Evolutionary conservation across 495 filamentous ascomycete genomes (phyloP).

Genomic region (Sphaerosporella brunnea): DNA sequence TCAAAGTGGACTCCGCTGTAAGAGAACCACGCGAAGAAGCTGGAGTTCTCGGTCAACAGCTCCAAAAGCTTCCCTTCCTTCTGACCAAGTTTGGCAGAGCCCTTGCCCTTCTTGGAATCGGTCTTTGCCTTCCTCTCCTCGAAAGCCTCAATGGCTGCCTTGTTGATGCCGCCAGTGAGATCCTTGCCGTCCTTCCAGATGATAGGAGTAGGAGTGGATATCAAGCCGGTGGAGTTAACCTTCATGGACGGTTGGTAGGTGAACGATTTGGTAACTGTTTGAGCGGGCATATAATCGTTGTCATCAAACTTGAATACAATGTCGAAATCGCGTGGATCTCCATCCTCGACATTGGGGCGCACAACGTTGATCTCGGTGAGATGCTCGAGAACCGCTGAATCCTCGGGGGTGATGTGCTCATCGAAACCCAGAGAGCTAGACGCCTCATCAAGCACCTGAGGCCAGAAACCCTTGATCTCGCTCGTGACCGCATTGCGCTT

Average conservation of each 20-base stretch:
- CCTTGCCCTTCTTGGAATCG: conserved; percentile 1
- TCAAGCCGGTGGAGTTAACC: conserved; percentile 40
- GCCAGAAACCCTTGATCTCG: conserved; percentile 71
- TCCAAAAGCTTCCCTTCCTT: conserved; percentile 36
- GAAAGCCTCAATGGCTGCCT: conserved; percentile 47
- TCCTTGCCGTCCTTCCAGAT: conserved; percentile 77
- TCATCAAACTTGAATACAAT: conserved; percentile 43
- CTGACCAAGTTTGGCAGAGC: conserved; percentile 16
- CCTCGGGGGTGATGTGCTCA: conserved; percentile 60
- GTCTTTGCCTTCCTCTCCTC: conserved; percentile 31
- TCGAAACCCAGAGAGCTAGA: conserved; percentile 53
- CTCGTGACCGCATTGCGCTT: conserved; percentile 50
- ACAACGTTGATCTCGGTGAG: conserved; percentile 46
- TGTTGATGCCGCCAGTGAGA: conserved; percentile 59
- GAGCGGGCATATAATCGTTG: conserved; percentile 61
- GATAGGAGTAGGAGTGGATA: conserved; percentile 70
- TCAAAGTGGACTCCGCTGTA: conserved; percentile 46
- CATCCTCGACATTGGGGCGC: conserved; percentile 25
- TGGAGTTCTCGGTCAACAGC: conserved; percentile 41
- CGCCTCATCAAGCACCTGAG: conserved; percentile 66
- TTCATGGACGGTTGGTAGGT: conserved; percentile 34
- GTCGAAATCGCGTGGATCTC: conserved; percentile 46
- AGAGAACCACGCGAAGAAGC: conserved; percentile 81
- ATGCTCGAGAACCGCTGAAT: conserved; percentile 37
- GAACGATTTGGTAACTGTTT: conserved; percentile 71